Conservation (phyloP, 1,284 basidiomycete genomes). For the Phellopilus nigrolimitatus region DNA sequence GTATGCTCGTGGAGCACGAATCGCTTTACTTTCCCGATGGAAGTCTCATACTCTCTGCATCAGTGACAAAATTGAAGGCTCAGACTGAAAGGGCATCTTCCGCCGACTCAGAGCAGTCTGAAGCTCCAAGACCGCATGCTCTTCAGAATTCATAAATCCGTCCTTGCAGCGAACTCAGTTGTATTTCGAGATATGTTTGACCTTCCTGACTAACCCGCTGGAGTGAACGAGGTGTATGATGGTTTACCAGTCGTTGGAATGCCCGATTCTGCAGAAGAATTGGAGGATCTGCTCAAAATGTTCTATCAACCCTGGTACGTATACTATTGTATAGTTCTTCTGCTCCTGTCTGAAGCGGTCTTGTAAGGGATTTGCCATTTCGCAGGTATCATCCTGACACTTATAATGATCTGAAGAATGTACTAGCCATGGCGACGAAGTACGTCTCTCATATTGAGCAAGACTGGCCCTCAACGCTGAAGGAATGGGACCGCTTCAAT, state of each 20-base stretch:
- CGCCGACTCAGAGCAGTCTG: no score
- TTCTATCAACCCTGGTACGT: conserved; percentile 6
- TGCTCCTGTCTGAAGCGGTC: not conserved
- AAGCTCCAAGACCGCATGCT: not conserved
- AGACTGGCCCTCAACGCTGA: not conserved
- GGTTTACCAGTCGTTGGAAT: conserved; percentile 1
- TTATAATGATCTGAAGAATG: not conserved
- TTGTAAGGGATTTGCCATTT: not conserved
- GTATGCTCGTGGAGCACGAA: not conserved
- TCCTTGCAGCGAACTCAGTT: not conserved
- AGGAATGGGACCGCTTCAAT: not conserved
- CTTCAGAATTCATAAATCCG: conserved; percentile 3
- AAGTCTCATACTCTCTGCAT: conserved; percentile 29
- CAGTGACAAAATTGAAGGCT: no score
- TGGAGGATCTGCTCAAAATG: not conserved
- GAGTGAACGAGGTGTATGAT: not conserved
- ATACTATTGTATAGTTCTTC: not conserved
- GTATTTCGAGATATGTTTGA: conserved; percentile 1
- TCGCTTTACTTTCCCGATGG: conserved; percentile 30
- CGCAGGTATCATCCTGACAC: not conserved
- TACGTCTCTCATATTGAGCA: not conserved
- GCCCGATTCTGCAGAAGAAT: not conserved
- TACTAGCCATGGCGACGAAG: not conserved
- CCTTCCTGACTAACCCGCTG: not conserved
- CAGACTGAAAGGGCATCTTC: no score